Evolutionary conservation across 192 early-diverging fungal species (phyloP).

Genomic region (Coemansia sp.): DNA sequence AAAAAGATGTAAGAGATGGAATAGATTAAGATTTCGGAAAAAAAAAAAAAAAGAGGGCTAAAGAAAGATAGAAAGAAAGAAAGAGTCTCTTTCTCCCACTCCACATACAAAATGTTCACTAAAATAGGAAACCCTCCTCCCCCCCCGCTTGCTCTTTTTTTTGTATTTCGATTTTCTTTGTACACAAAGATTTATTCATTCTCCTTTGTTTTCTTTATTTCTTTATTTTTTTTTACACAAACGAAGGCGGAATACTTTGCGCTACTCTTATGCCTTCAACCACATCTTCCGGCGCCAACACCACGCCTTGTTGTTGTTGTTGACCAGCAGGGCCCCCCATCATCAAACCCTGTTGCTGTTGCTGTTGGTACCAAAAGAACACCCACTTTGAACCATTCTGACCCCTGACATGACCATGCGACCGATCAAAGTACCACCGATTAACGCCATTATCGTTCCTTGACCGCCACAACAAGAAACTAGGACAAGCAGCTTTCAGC

Average conservation of each 20-base stretch:
- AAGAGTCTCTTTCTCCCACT: neutral
- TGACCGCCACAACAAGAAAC: conserved; percentile 83
- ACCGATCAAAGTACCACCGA: conserved; percentile 97
- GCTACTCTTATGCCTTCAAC: conserved; percentile 57
- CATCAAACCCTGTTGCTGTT: neutral
- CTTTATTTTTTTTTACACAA: conserved; percentile 26
- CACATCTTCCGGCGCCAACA: conserved; percentile 35
- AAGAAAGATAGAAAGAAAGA: conserved; percentile 4
- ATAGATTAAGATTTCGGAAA: neutral
- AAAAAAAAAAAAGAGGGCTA: neutral
- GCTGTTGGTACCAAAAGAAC: conserved; percentile 82
- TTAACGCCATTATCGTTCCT: conserved; percentile 88
- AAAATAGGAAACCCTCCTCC: too few relatives aligned
- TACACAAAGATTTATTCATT: too few relatives aligned
- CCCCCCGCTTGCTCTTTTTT: too few relatives aligned
- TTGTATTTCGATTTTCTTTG: too few relatives aligned
- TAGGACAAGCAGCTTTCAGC: conserved; percentile 68
- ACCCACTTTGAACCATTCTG: conserved; percentile 81
- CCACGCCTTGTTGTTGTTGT: too few relatives aligned
- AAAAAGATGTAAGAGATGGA: neutral
- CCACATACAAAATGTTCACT: neutral
- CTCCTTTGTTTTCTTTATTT: neutral
- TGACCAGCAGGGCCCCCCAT: too few relatives aligned
- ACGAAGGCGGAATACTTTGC: conserved; percentile 61
- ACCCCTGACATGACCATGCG: conserved; percentile 69